phyloP scores from a whole-genome alignment of 768 basidiomycete genomes.

The Leucogyrophana mollusca region DNA sequence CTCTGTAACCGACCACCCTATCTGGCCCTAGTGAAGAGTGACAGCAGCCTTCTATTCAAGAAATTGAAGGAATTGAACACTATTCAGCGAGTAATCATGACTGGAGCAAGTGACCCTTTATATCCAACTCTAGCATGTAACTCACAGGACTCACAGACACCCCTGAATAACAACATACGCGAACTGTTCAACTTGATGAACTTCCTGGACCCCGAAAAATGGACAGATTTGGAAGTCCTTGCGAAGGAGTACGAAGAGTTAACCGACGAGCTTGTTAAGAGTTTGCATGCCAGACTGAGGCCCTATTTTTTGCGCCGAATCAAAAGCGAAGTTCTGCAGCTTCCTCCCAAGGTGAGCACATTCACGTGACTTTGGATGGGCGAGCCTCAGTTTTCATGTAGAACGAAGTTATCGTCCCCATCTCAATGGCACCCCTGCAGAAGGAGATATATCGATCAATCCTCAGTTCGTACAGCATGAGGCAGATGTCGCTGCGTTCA shows the following conservation, averaged over 20 bases:
- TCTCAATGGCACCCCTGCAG: conserved; percentile 85
- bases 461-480: conserved; percentile 51
- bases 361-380: background rate
- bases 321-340: conserved; percentile 88
- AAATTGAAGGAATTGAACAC: conserved; percentile 78
- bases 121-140: background rate
- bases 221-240: conserved; percentile 73
- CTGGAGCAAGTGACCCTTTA: conserved; percentile 55
- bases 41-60: conserved; percentile 75
- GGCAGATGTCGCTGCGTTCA: conserved; percentile 6
- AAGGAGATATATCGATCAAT: conserved; percentile 87
- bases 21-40: conserved; percentile 69
- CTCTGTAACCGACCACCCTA: conserved; percentile 6
- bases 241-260: conserved; percentile 76
- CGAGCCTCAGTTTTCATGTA: conserved; percentile 24
- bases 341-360: conserved; percentile 79
- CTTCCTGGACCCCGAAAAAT: conserved; percentile 80
- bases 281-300: conserved; percentile 73
- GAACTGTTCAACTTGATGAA: conserved; percentile 98
- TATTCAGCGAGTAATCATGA: conserved; percentile 84
- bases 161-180: conserved; percentile 94
- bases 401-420: conserved; percentile 91
- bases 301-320: conserved; percentile 93
- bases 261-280: conserved; percentile 74
- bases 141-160: conserved; percentile 53